A percentile compares a stretch with the other conserved stretches of the same genome.
phyloP scores from a whole-genome alignment of 208 protist genomes.

The Acanthamoeba quina region DNA sequence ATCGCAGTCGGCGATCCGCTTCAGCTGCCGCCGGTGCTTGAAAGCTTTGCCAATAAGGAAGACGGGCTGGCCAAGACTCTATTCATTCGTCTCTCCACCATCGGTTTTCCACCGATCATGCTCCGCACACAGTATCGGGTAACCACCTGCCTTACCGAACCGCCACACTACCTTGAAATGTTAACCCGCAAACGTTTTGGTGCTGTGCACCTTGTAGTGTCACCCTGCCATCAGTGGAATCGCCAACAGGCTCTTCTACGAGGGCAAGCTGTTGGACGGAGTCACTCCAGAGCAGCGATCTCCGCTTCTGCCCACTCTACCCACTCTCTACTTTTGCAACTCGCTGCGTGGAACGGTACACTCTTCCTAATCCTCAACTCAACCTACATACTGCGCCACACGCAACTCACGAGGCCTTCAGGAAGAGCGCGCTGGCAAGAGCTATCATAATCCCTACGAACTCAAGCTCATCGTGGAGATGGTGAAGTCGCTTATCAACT shows the following conservation, averaged over 20 bases:
- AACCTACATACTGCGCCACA: too few species aligned
- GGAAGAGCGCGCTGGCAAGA: conserved; percentile 69
- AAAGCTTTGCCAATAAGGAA: conserved; percentile 38
- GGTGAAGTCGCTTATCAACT: conserved; percentile 76
- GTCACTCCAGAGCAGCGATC: conserved; percentile 72
- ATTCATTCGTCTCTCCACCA: conserved; percentile 86
- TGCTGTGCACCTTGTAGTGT: conserved; percentile 72
- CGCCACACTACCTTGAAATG: neutral
- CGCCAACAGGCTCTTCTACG: conserved; percentile 87
- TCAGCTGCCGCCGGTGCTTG: conserved; percentile 89
- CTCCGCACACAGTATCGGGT: conserved; percentile 89
- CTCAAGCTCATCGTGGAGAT: conserved; percentile 74
- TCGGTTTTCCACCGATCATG: conserved; percentile 81
- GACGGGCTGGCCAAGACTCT: conserved; percentile 88
- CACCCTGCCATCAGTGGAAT: conserved; percentile 85
- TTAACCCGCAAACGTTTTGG: neutral
- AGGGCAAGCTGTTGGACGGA: conserved; percentile 80
- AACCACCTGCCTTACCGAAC: neutral
- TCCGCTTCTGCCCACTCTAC: conserved; percentile 70
- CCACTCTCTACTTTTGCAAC: conserved; percentile 79
- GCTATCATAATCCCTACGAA: conserved; percentile 83
- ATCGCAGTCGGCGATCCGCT: conserved; percentile 89
- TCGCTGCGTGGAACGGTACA: conserved; percentile 4
- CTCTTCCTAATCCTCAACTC: neutral
- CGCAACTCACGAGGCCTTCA: neutral